phyloP scores from a whole-genome alignment of 2,329 filamentous ascomycete genomes.

The Dothideomycetes sp. region DNA sequence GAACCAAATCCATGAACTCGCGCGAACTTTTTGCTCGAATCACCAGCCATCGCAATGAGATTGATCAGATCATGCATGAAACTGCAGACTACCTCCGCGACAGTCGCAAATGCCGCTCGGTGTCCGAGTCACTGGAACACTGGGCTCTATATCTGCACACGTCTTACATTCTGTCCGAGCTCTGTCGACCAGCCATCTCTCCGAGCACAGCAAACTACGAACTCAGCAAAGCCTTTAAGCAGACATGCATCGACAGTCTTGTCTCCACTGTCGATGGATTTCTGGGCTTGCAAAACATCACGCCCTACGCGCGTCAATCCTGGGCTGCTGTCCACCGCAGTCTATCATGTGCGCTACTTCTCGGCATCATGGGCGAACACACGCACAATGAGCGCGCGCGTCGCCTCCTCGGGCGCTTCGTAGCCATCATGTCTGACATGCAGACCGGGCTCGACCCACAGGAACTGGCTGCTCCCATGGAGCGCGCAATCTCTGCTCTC shows the following conservation, averaged over 20 bases:
- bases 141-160: slow-evolving; percentile 51
- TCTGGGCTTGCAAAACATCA: slow-evolving; percentile 45
- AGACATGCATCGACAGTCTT: slow-evolving; percentile 42
- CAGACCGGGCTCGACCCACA: slow-evolving; percentile 35
- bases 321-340: slow-evolving; percentile 34
- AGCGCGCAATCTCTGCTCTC: slow-evolving; percentile 34
- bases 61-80: slow-evolving; percentile 47
- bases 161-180: slow-evolving; percentile 51
- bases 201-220: slow-evolving; percentile 34
- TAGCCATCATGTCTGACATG: slow-evolving; percentile 34
- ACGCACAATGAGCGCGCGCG: slow-evolving; percentile 34
- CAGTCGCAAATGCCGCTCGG: slow-evolving; percentile 34
- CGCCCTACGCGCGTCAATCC: slow-evolving; percentile 30
- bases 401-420: slow-evolving; percentile 33
- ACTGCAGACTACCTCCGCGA: slow-evolving; percentile 48
- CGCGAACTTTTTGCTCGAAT: slow-evolving; percentile 42
- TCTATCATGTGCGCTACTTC: slow-evolving; percentile 31
- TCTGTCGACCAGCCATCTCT: slow-evolving; percentile 50
- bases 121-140: slow-evolving; percentile 46
- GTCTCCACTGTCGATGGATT: slow-evolving; percentile 49
- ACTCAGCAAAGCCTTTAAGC: slow-evolving; percentile 36
- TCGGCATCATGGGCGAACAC: slow-evolving; percentile 33
- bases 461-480: slow-evolving; percentile 37
- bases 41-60: slow-evolving; percentile 44
- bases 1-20: slow-evolving; percentile 42